phyloP scores from a whole-genome alignment of 2,329 filamentous ascomycete species.

The Cucurbitaria berberidis region DNA sequence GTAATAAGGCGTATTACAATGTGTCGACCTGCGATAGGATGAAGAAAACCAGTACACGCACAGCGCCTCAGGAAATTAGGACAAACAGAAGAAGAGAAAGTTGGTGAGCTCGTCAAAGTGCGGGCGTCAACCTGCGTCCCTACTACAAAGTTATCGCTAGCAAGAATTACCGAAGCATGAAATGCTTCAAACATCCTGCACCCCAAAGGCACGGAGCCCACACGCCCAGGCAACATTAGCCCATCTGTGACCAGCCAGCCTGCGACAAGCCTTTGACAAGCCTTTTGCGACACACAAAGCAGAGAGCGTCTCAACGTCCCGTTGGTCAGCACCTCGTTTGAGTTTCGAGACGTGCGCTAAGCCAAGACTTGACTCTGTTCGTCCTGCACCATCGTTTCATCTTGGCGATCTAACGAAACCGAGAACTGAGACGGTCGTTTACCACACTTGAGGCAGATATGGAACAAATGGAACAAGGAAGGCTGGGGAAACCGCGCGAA shows the following conservation, averaged over 20 bases:
- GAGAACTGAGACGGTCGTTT: slow-evolving; percentile 11
- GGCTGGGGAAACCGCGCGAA: slow-evolving; percentile 15
- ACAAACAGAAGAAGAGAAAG: neutral
- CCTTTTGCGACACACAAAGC: slow-evolving; percentile 26
- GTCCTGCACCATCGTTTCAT: slow-evolving; percentile 45
- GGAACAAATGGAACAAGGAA: slow-evolving; percentile 19
- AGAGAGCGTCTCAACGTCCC: slow-evolving; percentile 16
- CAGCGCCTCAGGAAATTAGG: slow-evolving; percentile 14
- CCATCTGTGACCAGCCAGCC: slow-evolving; percentile 21
- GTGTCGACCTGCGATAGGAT: slow-evolving; percentile 30
- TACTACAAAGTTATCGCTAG: neutral
- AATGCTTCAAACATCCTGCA: slow-evolving; percentile 7
- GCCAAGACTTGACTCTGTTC: slow-evolving; percentile 33
- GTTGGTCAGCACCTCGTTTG: slow-evolving; percentile 32
- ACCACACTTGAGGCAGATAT: slow-evolving; percentile 33
- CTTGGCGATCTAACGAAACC: slow-evolving; percentile 41
- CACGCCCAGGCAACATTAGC: slow-evolving; percentile 30
- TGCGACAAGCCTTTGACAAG: slow-evolving; percentile 36
- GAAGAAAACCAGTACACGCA: slow-evolving; percentile 10
- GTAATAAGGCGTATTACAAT: neutral
- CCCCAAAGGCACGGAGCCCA: slow-evolving; percentile 7
- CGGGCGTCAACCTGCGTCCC: neutral
- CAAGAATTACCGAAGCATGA: slow-evolving; percentile 12
- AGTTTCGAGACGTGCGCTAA: slow-evolving; percentile 35
- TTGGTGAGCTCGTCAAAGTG: slow-evolving; percentile 1